A percentile compares a stretch with the other conserved stretches of the same genome.
Evolutionary conservation across 345 rosid genomes (phyloP).

Genomic region (Limnanthes douglasii): DNA sequence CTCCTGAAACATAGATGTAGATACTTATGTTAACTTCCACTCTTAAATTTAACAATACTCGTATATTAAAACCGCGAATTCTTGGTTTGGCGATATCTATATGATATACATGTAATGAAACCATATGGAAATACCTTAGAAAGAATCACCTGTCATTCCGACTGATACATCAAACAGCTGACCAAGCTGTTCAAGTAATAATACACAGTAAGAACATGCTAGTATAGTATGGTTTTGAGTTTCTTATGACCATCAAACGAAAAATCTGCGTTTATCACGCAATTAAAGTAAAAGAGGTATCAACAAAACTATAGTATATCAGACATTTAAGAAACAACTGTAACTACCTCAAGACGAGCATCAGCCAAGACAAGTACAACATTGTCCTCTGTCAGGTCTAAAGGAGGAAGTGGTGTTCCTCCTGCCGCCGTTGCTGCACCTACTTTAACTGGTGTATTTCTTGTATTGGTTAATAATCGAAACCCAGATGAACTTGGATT

Average conservation of each 20-base stretch:
- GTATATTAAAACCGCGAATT: too few species aligned
- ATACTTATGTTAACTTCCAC: too few species aligned
- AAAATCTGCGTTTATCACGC: not conserved
- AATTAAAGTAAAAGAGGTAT: not conserved
- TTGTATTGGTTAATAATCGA: too few species aligned
- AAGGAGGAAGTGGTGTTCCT: conserved; percentile 46
- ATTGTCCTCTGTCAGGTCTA: conserved; percentile 87
- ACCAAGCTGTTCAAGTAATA: conserved; percentile 33
- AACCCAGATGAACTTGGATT: too few species aligned
- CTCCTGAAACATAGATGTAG: conserved; percentile 27
- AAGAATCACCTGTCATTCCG: conserved; percentile 67
- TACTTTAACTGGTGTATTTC: too few species aligned
- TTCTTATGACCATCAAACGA: too few species aligned
- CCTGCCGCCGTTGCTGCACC: conserved; percentile 28
- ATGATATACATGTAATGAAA: too few species aligned
- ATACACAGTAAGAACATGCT: not conserved
- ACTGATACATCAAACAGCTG: conserved; percentile 66
- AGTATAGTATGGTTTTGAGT: too few species aligned
- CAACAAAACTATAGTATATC: not conserved
- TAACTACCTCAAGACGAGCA: conserved; percentile 56
- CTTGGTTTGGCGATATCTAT: too few species aligned
- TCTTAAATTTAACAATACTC: too few species aligned
- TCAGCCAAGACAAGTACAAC: conserved; percentile 47
- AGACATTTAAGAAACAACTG: not conserved
- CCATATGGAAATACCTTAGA: conserved; percentile 4